Evolutionary conservation across 2,329 filamentous ascomycete species (phyloP), one percentile per base, ranked within the genome.

Genomic region (Cladosporium austrohemisphaericum): DNA sequence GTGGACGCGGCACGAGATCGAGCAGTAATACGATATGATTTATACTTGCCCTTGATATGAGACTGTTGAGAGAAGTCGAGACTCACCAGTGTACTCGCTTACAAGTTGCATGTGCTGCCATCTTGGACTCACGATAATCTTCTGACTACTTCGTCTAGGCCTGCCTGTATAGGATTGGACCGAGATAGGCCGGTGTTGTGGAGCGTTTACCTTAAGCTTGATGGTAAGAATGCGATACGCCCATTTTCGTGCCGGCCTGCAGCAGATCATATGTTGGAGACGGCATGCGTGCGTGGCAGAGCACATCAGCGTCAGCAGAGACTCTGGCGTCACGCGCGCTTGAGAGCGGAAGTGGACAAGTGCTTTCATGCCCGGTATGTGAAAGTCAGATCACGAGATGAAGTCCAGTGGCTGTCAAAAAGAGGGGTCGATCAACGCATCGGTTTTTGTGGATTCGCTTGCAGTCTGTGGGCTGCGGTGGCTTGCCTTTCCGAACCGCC

Each of bases 111-210:
- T 45, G 31, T 13, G 35, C 20, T 38, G 19, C 14, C 19, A 9
- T 35, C 13, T 16, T 35, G 3, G n/a, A 16, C 31, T 45, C 41
- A 35, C 31, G 16, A 35, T 28, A 16, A 11, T 13, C 28, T 8
- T 40, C 37, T 13, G 36, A 16, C 22, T 18, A 18, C 29, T 25
- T 38, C 25, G 16, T 47, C 13, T 47, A 33, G 44, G 18, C 32
- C 23, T 35, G 25, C 41, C 44, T 19, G 32, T 37, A 38, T 47
- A 31, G 44, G 44, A 38, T 38, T 47, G 44, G 33, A 31, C 44
- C 44, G 44, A 48, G 44, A 49, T 49, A 49, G 36, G 36, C 36
- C 26, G 36, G 29, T 28, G 16, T 20, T 25, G 46, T 49, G 46
- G 46, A 41, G 36, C 44, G 20, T 16, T 47, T 38, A 47, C 32